A percentile compares a stretch with the other conserved stretches of the same genome.
Conservation (phyloP, 257 asterid species). For the Salvia hispanica region DNA sequence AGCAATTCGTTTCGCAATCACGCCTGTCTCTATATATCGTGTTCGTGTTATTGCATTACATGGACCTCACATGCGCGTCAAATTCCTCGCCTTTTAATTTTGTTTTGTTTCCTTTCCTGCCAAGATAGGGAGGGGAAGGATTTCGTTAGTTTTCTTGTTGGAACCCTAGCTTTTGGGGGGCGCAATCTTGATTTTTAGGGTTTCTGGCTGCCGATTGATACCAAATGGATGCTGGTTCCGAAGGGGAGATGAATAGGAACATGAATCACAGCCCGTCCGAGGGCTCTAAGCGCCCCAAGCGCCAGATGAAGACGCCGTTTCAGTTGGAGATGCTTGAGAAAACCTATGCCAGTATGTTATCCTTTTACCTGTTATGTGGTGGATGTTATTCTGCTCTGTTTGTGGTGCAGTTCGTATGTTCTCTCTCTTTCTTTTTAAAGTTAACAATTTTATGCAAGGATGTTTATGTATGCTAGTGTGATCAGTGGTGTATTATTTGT, state of each 20-base stretch:
- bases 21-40: constrained; percentile 46
- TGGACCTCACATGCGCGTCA: constrained; percentile 40
- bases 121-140: constrained; percentile 38
- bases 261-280: constrained; percentile 56
- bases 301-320: constrained; percentile 99
- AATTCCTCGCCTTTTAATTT: constrained; percentile 31
- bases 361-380: constrained; percentile 7
- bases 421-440: background rate
- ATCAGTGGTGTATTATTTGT: constrained; percentile 12
- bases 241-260: constrained; percentile 62
- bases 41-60: constrained; percentile 29
- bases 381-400: constrained; percentile 25
- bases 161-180: constrained; percentile 47
- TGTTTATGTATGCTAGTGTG: constrained; percentile 14
- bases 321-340: constrained; percentile 89
- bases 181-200: constrained; percentile 43
- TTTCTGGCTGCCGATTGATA: constrained; percentile 52
- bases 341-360: constrained; percentile 70
- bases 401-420: constrained; percentile 14
- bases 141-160: constrained; percentile 30
- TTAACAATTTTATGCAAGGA: background rate
- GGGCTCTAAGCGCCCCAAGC: constrained; percentile 82
- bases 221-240: constrained; percentile 81
- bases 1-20: constrained; percentile 47
- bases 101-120: constrained; percentile 41